phyloP scores from a whole-genome alignment of 1,284 basidiomycete species.

The Apiotrichum akiyoshidainum region DNA sequence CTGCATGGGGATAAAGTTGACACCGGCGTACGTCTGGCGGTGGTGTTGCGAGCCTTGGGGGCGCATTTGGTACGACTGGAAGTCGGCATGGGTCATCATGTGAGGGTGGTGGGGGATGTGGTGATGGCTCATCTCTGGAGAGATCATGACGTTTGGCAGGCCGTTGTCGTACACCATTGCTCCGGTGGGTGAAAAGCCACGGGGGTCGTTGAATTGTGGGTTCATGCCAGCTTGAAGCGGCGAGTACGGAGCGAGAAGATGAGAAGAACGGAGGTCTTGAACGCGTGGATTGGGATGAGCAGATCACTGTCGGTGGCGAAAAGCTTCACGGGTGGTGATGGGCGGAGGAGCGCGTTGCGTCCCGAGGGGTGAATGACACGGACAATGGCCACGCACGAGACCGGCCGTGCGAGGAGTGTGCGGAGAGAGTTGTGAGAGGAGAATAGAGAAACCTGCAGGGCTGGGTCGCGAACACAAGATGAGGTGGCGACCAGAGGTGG shows the following conservation, averaged over 20 bases:
- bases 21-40: conserved; percentile 8
- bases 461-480: too few species aligned
- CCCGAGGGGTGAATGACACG: too few species aligned
- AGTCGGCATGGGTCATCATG: conserved; percentile 4
- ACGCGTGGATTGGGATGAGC: too few species aligned
- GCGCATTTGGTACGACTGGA: conserved; percentile 3
- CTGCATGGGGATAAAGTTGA: conserved; percentile 18
- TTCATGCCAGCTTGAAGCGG: not conserved
- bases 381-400: too few species aligned
- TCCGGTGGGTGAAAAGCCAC: not conserved
- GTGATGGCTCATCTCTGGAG: conserved; percentile 9
- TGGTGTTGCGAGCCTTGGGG: not conserved
- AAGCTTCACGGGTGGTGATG: too few species aligned
- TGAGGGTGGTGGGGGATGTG: conserved; percentile 1
- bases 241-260: not conserved
- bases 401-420: too few species aligned
- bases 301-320: too few species aligned
- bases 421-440: too few species aligned
- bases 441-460: too few species aligned
- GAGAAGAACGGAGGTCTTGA: too few species aligned
- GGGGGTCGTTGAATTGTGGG: not conserved
- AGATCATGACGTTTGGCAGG: conserved; percentile 12
- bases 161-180: not conserved
- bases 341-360: too few species aligned
- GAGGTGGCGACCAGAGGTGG: too few species aligned